These are phyloP conservation scores for Alternaria panax DNA, from an alignment of 2,329 filamentous ascomycete genomes.

Conservation along the genomic window DNA sequence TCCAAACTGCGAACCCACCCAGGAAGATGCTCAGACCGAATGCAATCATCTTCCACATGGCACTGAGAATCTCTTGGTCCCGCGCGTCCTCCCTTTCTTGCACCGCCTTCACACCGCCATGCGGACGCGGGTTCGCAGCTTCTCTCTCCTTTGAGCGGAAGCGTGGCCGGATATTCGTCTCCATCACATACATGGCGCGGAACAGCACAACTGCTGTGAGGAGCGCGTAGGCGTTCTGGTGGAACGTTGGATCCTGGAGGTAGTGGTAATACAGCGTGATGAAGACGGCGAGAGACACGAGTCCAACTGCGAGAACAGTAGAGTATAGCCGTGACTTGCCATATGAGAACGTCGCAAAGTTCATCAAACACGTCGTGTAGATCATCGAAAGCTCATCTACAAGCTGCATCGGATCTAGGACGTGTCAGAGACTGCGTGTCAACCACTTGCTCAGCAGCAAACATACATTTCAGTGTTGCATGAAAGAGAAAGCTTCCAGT, in stretches of 20 bases:
- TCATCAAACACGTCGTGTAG: conserved; percentile 73
- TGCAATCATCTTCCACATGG: conserved; percentile 79
- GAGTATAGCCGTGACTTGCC: conserved; percentile 62
- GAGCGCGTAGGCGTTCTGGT: conserved; percentile 79
- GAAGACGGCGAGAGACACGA: conserved; percentile 63
- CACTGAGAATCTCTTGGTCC: conserved; percentile 64
- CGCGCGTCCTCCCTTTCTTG: conserved; percentile 61
- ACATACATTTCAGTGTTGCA: conserved; percentile 67
- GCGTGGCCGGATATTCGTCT: conserved; percentile 67
- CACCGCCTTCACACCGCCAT: conserved; percentile 40
- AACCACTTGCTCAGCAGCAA: background rate
- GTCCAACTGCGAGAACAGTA: conserved; percentile 62
- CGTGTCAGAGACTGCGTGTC: conserved; percentile 62
- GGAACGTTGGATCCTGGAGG: conserved; percentile 81
- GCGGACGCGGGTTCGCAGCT: conserved; percentile 33
- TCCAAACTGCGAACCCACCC: conserved; percentile 79
- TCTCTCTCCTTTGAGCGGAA: conserved; percentile 55
- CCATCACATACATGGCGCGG: conserved; percentile 80
- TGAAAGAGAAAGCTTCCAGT: conserved; percentile 70
- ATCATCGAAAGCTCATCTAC: conserved; percentile 76
- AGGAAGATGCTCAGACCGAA: conserved; percentile 75
- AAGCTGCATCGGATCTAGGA: conserved; percentile 72
- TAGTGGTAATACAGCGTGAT: conserved; percentile 85
- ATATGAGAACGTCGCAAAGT: conserved; percentile 78
- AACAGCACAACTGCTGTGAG: conserved; percentile 75